Evolutionary conservation across 805 yeast genomes (phyloP).

Genomic region (Saccharomycopsis fermentans): DNA sequence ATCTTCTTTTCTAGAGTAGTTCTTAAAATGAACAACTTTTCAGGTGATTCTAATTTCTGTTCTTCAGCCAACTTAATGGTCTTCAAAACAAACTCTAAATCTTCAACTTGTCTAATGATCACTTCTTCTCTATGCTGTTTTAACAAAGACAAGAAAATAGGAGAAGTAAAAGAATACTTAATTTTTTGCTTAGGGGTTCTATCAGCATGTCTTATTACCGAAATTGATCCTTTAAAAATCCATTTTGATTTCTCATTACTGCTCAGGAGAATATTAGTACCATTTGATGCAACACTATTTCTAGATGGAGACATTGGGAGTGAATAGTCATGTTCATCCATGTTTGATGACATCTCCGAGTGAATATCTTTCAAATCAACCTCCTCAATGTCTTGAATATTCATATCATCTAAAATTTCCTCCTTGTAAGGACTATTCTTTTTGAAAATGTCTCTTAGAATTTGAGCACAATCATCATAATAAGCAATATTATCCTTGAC

Average conservation of each 20-base stretch:
- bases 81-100: conserved; percentile 73
- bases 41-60: conserved; percentile 68
- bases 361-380: background rate
- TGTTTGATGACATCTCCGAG: background rate
- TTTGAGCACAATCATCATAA: conserved; percentile 74
- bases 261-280: background rate
- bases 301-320: conserved; percentile 25
- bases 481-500: conserved; percentile 85
- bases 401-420: background rate
- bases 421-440: conserved; percentile 3
- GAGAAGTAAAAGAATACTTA: conserved; percentile 87
- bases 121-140: conserved; percentile 96
- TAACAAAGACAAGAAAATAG: conserved; percentile 71
- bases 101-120: conserved; percentile 82
- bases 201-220: conserved; percentile 93
- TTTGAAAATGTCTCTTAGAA: conserved; percentile 60
- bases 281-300: conserved; percentile 33
- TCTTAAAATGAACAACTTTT: conserved; percentile 65
- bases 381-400: background rate
- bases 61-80: conserved; percentile 77
- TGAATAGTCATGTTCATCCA: background rate
- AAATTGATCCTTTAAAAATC: conserved; percentile 89
- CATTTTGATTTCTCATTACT: conserved; percentile 57
- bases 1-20: conserved; percentile 83
- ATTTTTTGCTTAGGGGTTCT: conserved; percentile 97